phyloP scores from a whole-genome alignment of 495 filamentous ascomycete species.

The Annulohypoxylon bovei region DNA sequence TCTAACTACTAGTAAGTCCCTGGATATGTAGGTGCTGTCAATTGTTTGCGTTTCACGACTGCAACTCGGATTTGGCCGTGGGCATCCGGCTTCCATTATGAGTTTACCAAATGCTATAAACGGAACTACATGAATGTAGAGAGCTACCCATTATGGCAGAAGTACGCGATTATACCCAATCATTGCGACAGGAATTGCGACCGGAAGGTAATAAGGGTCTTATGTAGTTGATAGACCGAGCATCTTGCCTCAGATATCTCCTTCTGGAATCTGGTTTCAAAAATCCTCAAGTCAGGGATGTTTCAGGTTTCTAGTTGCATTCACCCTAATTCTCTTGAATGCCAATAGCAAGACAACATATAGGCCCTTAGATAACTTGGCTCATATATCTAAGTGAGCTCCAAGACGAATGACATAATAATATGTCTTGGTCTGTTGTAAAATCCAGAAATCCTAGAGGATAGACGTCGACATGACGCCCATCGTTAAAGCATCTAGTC shows the following conservation, averaged over 20 bases:
- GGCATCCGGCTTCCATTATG: background rate
- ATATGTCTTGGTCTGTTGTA: background rate
- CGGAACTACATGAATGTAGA: background rate
- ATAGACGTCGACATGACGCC: slow-evolving; percentile 12
- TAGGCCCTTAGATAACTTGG: background rate
- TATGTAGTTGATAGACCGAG: background rate
- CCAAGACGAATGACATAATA: slow-evolving; percentile 4
- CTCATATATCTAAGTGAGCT: background rate
- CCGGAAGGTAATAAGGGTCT: background rate
- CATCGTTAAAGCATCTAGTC: slow-evolving; percentile 1
- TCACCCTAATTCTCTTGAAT: background rate
- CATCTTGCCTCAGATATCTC: slow-evolving; percentile 4
- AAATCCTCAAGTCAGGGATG: background rate
- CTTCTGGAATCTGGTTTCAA: slow-evolving; percentile 12
- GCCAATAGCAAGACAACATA: background rate
- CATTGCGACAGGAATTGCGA: background rate
- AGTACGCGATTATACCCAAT: background rate
- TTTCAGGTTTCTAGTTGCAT: slow-evolving; percentile 25
- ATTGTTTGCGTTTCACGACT: background rate
- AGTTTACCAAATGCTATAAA: background rate
- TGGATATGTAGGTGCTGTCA: no score
- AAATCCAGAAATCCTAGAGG: background rate
- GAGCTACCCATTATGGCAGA: background rate
- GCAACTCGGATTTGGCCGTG: background rate
- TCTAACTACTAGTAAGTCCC: background rate